Conservation (phyloP, 345 rosid genomes). For the Aurinia saxatilis region DNA sequence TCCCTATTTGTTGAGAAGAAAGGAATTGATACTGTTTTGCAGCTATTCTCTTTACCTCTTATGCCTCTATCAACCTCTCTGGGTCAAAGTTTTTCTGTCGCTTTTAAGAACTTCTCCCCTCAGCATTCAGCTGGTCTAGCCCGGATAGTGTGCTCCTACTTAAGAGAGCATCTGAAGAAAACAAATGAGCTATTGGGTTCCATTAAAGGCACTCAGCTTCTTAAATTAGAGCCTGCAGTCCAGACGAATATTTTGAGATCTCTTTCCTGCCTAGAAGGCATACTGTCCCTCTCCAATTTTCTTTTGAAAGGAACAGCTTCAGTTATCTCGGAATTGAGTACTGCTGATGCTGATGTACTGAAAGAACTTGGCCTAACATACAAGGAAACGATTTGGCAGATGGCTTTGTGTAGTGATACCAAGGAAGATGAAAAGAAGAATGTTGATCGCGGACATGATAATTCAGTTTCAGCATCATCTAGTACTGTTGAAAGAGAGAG, state of each 20-base stretch:
- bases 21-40: conserved; percentile 81
- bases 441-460: conserved; percentile 53
- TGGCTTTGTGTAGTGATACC: conserved; percentile 62
- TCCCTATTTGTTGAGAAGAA: conserved; percentile 89
- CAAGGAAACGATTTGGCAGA: conserved; percentile 78
- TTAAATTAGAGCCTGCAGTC: conserved; percentile 41
- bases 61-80: conserved; percentile 73
- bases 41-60: conserved; percentile 65
- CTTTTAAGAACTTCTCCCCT: conserved; percentile 89
- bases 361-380: conserved; percentile 76
- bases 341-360: conserved; percentile 86
- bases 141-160: conserved; percentile 68
- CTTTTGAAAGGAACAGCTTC: conserved; percentile 72
- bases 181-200: conserved; percentile 50
- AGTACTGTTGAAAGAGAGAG: conserved; percentile 73
- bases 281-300: conserved; percentile 66
- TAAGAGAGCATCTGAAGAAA: conserved; percentile 64
- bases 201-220: conserved; percentile 55
- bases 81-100: conserved; percentile 76
- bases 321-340: conserved; percentile 71
- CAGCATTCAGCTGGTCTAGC: conserved; percentile 87
- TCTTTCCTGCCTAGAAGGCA: conserved; percentile 76
- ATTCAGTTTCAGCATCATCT: conserved; percentile 49
- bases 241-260: conserved; percentile 55
- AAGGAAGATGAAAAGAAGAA: conserved; percentile 59